These are phyloP conservation scores for Penicillium verhagenii DNA, from an alignment of 495 filamentous ascomycete species.

Conservation along the genomic window DNA sequence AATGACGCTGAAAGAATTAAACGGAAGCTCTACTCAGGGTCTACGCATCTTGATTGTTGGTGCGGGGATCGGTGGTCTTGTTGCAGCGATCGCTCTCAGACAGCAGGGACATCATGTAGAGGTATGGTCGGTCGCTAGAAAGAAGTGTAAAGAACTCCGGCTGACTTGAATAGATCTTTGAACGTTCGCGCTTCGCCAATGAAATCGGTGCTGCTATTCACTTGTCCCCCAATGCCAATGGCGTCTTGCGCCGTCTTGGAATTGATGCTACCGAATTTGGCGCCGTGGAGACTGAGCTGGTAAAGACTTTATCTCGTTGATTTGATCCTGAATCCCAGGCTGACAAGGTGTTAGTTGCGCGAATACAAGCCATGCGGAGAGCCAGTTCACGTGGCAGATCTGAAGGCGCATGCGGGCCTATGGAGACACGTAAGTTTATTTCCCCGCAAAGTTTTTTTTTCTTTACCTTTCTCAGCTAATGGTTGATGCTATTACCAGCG, in stretches of 20 bases:
- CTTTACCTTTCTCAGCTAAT: too few relatives aligned
- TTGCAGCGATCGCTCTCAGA: slow-evolving; percentile 53
- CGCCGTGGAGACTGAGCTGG: slow-evolving; percentile 35
- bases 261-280: slow-evolving; percentile 35
- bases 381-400: slow-evolving; percentile 30
- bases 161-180: slow-evolving; percentile 43
- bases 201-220: slow-evolving; percentile 58
- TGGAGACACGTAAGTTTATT: slow-evolving; percentile 45
- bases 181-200: slow-evolving; percentile 51
- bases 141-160: neutral
- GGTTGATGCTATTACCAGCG: slow-evolving; percentile 22
- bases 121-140: slow-evolving; percentile 18
- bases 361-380: slow-evolving; percentile 33
- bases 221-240: slow-evolving; percentile 54
- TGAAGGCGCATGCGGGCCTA: slow-evolving; percentile 29
- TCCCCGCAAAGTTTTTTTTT: too few relatives aligned
- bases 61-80: slow-evolving; percentile 56
- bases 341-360: slow-evolving; percentile 26
- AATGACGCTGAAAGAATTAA: slow-evolving; percentile 17
- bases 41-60: slow-evolving; percentile 52
- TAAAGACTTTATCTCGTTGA: slow-evolving; percentile 5
- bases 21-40: slow-evolving; percentile 10
- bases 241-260: slow-evolving; percentile 44
- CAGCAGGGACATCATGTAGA: slow-evolving; percentile 54
- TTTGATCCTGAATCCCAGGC: neutral